Base-by-base conservation (phyloP, 73 alveolate genomes). In the Uronychia binucleata region DNA sequence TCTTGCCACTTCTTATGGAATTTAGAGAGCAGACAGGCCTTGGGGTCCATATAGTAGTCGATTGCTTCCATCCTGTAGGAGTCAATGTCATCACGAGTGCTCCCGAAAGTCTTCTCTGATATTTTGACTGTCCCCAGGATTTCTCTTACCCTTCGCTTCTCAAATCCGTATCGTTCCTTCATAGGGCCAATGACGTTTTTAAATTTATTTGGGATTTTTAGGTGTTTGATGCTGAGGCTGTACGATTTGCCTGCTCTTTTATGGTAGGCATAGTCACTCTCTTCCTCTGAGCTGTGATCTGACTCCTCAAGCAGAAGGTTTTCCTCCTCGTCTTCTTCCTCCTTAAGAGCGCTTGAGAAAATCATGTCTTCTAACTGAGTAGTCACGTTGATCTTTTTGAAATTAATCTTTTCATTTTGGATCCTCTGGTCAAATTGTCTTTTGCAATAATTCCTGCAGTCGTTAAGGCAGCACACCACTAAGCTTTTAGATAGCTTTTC, bases 11-110 rank as follows among this genome's bases (percentile, higher is more conserved):
- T 29, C 30, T 77, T 31, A 25, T 77, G 26, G 29, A 77, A 77
- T 29, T 77, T 27, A 8, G 5, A 8, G 8, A 29, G 11, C 13
- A 77, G 32, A 29, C 8, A 32, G 13, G 11, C 74, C 27, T 77
- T 77, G 29, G 83, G 83, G 13, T 29, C 59, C 29, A 77, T 31
- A 29, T 77, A 77, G 59, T n/a, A 77, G 29, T 77, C 29, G 29
- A 77, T 77, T 13, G 32, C 59, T 25, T 31, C 83, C 11, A 25
- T 8, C 27, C 8, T 27, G 28, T 14, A 1, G 29, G 25, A 25
- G 1, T 77, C 5, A 31, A 77, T 19, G 19, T 46, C 67, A 46
- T 46, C 19, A 46, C 19, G 67, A 19, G 19, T 46, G 19, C 67
- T 46, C n/a, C n/a, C n/a, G n/a, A n/a, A n/a, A n/a, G n/a, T n/a